phyloP scores from a whole-genome alignment of 2,329 filamentous ascomycete species.

The Ustilaginoidea virens region DNA sequence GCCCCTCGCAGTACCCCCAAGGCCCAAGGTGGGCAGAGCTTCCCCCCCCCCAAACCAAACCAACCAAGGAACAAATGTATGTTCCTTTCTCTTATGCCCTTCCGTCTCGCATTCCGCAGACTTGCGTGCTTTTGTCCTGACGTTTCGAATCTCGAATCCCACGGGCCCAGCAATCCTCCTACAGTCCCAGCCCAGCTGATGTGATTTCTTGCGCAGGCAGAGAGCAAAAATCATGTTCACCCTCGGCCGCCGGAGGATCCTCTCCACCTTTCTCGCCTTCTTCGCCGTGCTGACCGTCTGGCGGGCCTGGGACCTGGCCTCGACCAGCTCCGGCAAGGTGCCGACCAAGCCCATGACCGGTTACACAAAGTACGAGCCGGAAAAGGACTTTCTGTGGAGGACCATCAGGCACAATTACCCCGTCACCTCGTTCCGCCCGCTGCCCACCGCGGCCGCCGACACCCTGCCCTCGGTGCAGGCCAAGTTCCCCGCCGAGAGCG shows the following conservation, averaged over 20 bases:
- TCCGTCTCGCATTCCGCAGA: too few relatives aligned
- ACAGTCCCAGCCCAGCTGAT: too few relatives aligned
- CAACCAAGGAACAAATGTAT: too few relatives aligned
- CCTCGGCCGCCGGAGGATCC: conserved; percentile 5
- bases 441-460: conserved; percentile 4
- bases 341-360: conserved; percentile 2
- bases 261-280: conserved; percentile 2
- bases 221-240: conserved; percentile 5
- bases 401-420: conserved; percentile 8
- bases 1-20: too few relatives aligned
- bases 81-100: too few relatives aligned
- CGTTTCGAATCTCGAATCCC: background rate
- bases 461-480: conserved; percentile 5
- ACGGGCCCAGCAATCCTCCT: too few relatives aligned
- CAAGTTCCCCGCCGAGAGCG: conserved; percentile 7
- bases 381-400: conserved; percentile 9
- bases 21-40: too few relatives aligned
- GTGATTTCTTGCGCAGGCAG: too few relatives aligned
- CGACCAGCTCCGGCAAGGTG: background rate
- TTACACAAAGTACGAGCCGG: conserved; percentile 4
- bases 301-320: conserved; percentile 4
- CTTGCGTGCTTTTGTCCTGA: background rate
- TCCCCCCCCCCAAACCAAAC: too few relatives aligned
- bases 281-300: conserved; percentile 5
- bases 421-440: conserved; percentile 5